Evolutionary conservation across 768 basidiomycete species (phyloP).

Genomic region (Podaxis sp.): DNA sequence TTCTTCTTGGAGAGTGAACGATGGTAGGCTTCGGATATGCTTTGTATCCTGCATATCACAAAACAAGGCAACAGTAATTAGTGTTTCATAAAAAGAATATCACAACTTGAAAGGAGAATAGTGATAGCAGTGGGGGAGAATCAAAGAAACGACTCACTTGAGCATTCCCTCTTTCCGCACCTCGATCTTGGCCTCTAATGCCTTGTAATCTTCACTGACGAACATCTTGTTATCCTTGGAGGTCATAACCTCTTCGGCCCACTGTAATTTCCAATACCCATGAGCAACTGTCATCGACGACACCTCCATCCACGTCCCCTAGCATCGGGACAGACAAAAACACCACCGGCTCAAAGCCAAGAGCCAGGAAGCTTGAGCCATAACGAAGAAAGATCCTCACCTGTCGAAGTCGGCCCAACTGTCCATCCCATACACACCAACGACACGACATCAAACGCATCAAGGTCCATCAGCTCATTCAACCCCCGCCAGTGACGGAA

Average conservation of each 20-base stretch:
- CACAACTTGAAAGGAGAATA: background rate
- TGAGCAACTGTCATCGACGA: conserved; percentile 4
- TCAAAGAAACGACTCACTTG: conserved; percentile 44
- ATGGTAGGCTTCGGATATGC: conserved; percentile 70
- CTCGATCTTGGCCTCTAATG: conserved; percentile 82
- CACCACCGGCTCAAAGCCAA: background rate
- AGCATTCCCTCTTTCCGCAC: conserved; percentile 68
- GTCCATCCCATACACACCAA: background rate
- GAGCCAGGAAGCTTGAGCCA: background rate
- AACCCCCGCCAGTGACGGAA: background rate
- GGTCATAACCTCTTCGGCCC: conserved; percentile 88
- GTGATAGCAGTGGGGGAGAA: background rate
- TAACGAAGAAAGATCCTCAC: conserved; percentile 31
- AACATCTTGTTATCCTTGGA: conserved; percentile 70
- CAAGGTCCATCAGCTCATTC: background rate
- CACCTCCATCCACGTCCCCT: background rate
- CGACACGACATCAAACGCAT: background rate
- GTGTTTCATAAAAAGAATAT: background rate
- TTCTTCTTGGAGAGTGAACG: conserved; percentile 73
- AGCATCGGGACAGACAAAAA: background rate
- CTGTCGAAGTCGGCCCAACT: conserved; percentile 80
- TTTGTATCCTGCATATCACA: conserved; percentile 48
- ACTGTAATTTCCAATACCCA: conserved; percentile 37
- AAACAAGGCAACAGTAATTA: background rate
- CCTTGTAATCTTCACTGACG: conserved; percentile 74